Base-by-base conservation (phyloP, 306 rosid genomes). In the Sicyos edulis region DNA sequence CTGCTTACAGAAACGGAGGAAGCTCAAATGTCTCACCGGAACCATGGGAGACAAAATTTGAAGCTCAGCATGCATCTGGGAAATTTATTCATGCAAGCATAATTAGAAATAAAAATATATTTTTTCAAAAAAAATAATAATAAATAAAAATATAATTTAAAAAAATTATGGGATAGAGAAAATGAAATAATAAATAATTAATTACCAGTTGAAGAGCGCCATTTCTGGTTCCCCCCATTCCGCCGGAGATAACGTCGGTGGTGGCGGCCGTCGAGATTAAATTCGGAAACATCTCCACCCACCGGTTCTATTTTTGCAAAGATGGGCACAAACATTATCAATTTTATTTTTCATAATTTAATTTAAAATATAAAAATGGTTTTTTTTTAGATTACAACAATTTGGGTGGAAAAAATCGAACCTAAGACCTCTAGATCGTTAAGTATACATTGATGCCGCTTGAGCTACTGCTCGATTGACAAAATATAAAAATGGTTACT, bases 21-120 rank as follows among this genome's bases (percentile, higher is more conserved):
- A 92, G 77, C 82, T 84, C 9, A 90, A 85, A 76, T 90, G 96
- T 0, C 98, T 82, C 26, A 92, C 96, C 24, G 96, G 96, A 24
- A 92, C 98, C 85, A 92, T 79, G 7, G 98, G 96, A 1, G 98
- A 92, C 1, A 90, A 90, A n/a, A 92, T 96, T 85, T 92, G 98
- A 1, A 92, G 89, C 77, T 92, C 98, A 2, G 91, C 98, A 73
- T 92, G 96, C 96, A 92, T 90, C 98, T 92, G 50, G 2, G 58
- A 7, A 2, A 7, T 17, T 19, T 54, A 16, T 52, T 16, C 56
- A 52, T 52, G 56, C 56, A 52, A 9, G 20, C 21, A 16, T 52
- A 3, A 52, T 52, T 16, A 52, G 20, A 52, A 26, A 26, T n/a
- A n/a, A n/a, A n/a, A n/a, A n/a, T n/a, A n/a, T n/a, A n/a, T n/a